phyloP scores from a whole-genome alignment of 2,329 filamentous ascomycete species.

The Coniochaeta sp. region DNA sequence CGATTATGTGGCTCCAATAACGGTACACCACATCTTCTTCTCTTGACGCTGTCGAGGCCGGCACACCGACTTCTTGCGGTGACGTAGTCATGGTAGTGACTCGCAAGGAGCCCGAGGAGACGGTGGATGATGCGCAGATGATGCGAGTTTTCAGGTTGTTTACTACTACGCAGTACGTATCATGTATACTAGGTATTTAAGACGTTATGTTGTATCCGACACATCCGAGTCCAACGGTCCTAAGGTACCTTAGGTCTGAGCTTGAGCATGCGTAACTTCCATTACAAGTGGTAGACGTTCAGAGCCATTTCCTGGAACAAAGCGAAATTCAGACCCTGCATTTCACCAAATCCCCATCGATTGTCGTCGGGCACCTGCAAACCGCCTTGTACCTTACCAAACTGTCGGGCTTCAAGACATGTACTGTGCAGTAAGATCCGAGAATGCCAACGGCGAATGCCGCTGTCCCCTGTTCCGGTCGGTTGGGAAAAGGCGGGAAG shows the following conservation, averaged over 20 bases:
- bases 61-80: background rate
- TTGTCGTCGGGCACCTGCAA: too few relatives aligned
- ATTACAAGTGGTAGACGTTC: too few relatives aligned
- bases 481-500: background rate
- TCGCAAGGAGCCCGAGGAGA: background rate
- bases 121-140: background rate
- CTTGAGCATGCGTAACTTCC: too few relatives aligned
- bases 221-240: too few relatives aligned
- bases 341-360: background rate
- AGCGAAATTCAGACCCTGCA: background rate
- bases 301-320: background rate
- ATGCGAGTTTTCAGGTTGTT: too few relatives aligned
- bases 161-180: background rate
- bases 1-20: background rate
- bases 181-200: background rate
- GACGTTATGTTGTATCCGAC: too few relatives aligned
- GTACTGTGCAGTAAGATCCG: background rate
- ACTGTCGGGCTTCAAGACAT: background rate
- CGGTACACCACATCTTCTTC: background rate
- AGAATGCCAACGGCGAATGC: background rate
- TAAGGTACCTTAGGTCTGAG: too few relatives aligned
- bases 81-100: background rate
- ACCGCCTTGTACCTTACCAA: background rate
- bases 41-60: background rate
- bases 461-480: background rate